Evolutionary conservation across 1,284 basidiomycete species (phyloP), one percentile per base, ranked within the genome.

Genomic region (Moniliella sp.): DNA sequence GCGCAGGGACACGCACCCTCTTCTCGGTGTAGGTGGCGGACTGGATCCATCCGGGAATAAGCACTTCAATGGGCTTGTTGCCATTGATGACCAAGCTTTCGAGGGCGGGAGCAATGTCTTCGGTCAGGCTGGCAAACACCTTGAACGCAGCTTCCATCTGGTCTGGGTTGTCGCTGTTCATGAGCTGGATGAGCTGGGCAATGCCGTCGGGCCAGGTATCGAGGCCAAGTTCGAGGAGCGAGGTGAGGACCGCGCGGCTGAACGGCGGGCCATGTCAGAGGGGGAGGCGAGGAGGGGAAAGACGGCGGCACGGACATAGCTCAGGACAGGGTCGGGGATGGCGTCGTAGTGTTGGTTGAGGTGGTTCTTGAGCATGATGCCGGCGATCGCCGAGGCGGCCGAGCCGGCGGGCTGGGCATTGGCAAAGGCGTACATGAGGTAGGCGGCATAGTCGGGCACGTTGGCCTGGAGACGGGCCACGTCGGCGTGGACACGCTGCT

Each of bases 301-400:
- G 32, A 59, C 48, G 40, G 45, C 42, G 12, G 40, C 37, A 41
- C 57, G 49, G 41, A 59, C 48, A 29, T 57, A 57, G 18, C 43
- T 46, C 35, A 54, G 41, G 25, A 46, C 46, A 19, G 46, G 48
- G 18, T 45, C 40, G n/a, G 48, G 37, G 19, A 57, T 46, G 28
- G 38, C 41, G 30, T 49, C 46, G 27, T 48, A 32, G 31, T 51
- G 46, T 28, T 50, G 43, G 39, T 50, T 57, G 34, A 69, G 54
- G 51, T 88, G 82, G 65, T 94, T 97, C 72, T 97, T 97, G 62
- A 97, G 74, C 19, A 97, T 70, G 50, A 94, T 78, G 34, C 88
- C 91, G 18, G 91, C 86, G 62, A 94, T 84, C 37, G 81, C 70
- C 63, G 11, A 76, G n/a, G n/a, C n/a, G n/a, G n/a, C n/a, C n/a